A percentile compares a stretch with the other conserved stretches of the same genome.
Evolutionary conservation across 352 stramenopile species (phyloP).

Genomic region (Globisporangium mamillatum): DNA sequence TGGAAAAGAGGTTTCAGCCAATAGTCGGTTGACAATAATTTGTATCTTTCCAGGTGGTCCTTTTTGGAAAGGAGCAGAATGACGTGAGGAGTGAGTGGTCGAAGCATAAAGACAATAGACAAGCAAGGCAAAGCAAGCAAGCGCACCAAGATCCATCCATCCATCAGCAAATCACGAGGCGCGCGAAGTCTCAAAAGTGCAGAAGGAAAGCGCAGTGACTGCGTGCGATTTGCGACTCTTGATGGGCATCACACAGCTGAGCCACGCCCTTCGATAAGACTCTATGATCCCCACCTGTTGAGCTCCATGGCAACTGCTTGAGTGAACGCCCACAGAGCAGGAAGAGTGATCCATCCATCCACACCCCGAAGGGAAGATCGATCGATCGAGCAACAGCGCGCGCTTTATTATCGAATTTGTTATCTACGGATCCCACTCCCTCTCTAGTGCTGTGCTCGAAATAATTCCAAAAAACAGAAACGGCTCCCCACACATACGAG

Average conservation of each 20-base stretch:
- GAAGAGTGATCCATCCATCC: background rate
- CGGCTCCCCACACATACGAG: background rate
- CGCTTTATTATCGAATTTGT: background rate
- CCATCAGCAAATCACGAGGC: background rate
- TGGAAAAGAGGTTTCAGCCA: background rate
- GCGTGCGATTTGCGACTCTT: background rate
- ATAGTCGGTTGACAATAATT: background rate
- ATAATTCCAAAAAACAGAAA: constrained; percentile 11
- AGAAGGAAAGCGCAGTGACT: background rate
- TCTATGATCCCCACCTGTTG: background rate
- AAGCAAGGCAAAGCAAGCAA: background rate
- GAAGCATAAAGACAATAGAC: background rate
- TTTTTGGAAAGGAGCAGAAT: background rate
- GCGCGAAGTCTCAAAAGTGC: background rate
- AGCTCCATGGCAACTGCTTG: background rate
- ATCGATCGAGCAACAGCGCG: background rate
- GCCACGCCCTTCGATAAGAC: background rate
- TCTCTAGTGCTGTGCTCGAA: background rate
- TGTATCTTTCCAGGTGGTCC: background rate
- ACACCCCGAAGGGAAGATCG: background rate
- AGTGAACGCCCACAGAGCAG: too few species aligned
- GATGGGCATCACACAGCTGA: background rate
- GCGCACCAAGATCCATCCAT: background rate
- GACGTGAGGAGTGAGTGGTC: background rate
- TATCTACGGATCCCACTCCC: background rate